Conservation (phyloP, 768 basidiomycete genomes). For the Lyophyllum shimeji region DNA sequence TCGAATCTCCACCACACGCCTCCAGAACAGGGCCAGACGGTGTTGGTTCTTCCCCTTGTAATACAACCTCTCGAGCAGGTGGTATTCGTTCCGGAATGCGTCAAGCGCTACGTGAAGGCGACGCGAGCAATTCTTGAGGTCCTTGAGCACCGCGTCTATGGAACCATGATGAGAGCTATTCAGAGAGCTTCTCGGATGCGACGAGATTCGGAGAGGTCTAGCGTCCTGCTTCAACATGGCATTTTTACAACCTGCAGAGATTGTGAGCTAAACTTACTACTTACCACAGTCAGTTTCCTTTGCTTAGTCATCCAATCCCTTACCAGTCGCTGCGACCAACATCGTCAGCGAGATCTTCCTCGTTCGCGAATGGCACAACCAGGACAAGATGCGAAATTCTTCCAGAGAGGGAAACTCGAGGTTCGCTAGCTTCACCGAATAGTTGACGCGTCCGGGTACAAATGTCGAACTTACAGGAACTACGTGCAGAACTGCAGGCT, state of each 20-base stretch:
- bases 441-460: not conserved
- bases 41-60: conserved; percentile 86
- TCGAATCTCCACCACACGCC: conserved; percentile 59
- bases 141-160: conserved; percentile 61
- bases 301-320: conserved; percentile 7
- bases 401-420: conserved; percentile 90
- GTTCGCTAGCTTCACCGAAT: conserved; percentile 35
- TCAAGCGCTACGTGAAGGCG: conserved; percentile 45
- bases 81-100: conserved; percentile 49
- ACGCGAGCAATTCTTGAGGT: conserved; percentile 54
- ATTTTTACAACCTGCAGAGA: not conserved
- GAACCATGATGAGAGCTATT: conserved; percentile 30
- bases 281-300: too few relatives aligned
- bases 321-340: not conserved
- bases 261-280: not conserved
- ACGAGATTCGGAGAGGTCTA: conserved; percentile 1
- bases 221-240: conserved; percentile 9
- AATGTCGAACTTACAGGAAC: conserved; percentile 54
- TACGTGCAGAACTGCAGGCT: conserved; percentile 87
- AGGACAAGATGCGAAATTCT: conserved; percentile 91
- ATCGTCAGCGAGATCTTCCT: not conserved
- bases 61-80: conserved; percentile 63
- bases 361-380: conserved; percentile 44
- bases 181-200: conserved; percentile 24
- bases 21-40: conserved; percentile 68